Evolutionary conservation across 2,329 filamentous ascomycete species (phyloP).

Genomic region (Fusarium albosuccineum): DNA sequence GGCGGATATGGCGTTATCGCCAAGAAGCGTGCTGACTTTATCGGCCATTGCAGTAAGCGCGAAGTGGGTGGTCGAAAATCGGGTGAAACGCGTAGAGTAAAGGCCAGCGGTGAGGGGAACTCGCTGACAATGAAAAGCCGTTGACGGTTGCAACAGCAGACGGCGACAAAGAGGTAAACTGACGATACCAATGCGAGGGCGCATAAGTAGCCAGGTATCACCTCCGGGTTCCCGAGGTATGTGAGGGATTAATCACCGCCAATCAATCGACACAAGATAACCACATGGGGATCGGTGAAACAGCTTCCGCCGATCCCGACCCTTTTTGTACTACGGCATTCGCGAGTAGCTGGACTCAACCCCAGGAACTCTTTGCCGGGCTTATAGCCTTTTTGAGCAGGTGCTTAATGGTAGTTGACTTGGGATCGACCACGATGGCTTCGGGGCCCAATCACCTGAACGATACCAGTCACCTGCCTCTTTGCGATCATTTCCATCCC

Average conservation of each 20-base stretch:
- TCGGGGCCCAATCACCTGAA: slow-evolving; percentile 25
- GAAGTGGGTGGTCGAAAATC: not conserved
- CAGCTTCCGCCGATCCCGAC: slow-evolving; percentile 36
- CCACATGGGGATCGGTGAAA: slow-evolving; percentile 39
- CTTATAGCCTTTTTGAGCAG: slow-evolving; percentile 35
- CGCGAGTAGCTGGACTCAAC: slow-evolving; percentile 23
- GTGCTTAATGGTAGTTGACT: slow-evolving; percentile 22
- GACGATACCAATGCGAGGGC: not conserved
- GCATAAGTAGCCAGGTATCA: slow-evolving; percentile 1
- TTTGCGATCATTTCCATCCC: slow-evolving; percentile 11
- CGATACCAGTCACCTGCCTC: slow-evolving; percentile 28
- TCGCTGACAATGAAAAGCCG: not conserved
- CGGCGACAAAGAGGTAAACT: slow-evolving; percentile 7
- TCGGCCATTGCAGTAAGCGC: slow-evolving; percentile 29
- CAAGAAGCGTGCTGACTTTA: slow-evolving; percentile 4
- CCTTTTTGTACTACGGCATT: slow-evolving; percentile 18
- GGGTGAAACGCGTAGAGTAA: not conserved
- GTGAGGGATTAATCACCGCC: slow-evolving; percentile 22
- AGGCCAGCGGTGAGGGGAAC: not conserved
- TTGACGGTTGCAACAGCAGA: slow-evolving; percentile 5
- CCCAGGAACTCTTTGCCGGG: slow-evolving; percentile 21
- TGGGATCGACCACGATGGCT: not conserved
- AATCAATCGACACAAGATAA: slow-evolving; percentile 33
- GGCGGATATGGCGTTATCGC: slow-evolving; percentile 16
- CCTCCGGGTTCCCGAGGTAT: slow-evolving; percentile 7